A percentile compares a stretch with the other conserved stretches of the same genome.
Evolutionary conservation across 169 alveolate species (phyloP).

Genomic region (Plasmodium gaboni): DNA sequence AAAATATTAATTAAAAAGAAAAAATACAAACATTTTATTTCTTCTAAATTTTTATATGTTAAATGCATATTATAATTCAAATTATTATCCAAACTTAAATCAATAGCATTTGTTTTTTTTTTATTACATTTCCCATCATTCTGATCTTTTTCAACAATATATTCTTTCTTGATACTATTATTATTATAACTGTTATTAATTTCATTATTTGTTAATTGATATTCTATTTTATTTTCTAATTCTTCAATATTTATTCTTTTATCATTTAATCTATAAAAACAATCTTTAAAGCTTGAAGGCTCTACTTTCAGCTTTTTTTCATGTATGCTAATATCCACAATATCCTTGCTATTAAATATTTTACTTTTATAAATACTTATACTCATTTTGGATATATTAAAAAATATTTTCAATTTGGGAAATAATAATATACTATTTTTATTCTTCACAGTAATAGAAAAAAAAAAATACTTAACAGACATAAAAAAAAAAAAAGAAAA

Average conservation of each 20-base stretch:
- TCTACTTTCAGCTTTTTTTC: conserved; percentile 32
- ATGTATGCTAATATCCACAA: conserved; percentile 62
- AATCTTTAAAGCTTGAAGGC: conserved; percentile 49
- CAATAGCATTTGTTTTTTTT: background rate
- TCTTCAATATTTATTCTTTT: conserved; percentile 19
- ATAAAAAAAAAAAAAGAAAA: background rate
- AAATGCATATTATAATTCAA: background rate
- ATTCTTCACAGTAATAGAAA: no score
- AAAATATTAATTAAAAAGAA: conserved; percentile 65
- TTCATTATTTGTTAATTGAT: background rate
- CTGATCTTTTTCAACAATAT: conserved; percentile 9
- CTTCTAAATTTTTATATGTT: conserved; percentile 10
- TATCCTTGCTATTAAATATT: conserved; percentile 60
- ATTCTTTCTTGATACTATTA: background rate
- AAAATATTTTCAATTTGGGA: no score
- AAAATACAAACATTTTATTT: conserved; percentile 55
- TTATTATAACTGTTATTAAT: background rate
- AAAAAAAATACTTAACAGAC: conserved; percentile 16
- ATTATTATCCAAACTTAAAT: background rate
- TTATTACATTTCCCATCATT: background rate
- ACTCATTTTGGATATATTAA: conserved; percentile 29
- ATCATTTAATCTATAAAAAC: conserved; percentile 53
- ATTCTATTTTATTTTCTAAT: conserved; percentile 9
- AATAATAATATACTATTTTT: no score
- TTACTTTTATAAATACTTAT: conserved; percentile 53